Conservation (phyloP, 2,329 filamentous ascomycete species). For the Teratosphaeriaceae sp. region DNA sequence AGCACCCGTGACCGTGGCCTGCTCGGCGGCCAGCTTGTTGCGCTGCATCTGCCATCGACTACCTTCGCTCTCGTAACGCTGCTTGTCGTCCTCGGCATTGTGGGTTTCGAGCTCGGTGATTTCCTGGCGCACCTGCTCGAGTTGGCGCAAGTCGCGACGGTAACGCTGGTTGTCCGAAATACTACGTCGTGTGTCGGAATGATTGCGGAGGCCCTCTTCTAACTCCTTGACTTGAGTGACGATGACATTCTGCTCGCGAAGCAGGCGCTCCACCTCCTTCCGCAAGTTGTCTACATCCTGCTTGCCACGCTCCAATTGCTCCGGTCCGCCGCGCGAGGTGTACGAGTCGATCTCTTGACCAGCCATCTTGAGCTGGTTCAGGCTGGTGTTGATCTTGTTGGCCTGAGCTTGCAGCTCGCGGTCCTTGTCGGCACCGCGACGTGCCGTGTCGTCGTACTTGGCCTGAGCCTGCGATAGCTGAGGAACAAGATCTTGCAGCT, state of each 20-base stretch:
- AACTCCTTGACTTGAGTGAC: conserved; percentile 69
- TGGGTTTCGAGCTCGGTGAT: conserved; percentile 69
- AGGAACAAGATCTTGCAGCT: conserved; percentile 68
- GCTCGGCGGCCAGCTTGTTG: conserved; percentile 64
- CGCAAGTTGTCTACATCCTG: conserved; percentile 63
- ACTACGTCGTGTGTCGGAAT: conserved; percentile 75
- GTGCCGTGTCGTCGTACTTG: conserved; percentile 68
- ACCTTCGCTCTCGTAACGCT: conserved; percentile 65
- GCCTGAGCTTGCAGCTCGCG: conserved; percentile 64
- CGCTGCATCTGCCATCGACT: conserved; percentile 59
- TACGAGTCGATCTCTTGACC: conserved; percentile 77
- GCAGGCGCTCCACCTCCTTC: conserved; percentile 56
- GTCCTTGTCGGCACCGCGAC: conserved; percentile 65
- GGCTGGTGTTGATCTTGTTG: conserved; percentile 63
- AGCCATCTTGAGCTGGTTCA: conserved; percentile 69
- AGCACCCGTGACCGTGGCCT: conserved; percentile 65
- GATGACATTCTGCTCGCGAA: conserved; percentile 61
- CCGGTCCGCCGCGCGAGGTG: conserved; percentile 64
- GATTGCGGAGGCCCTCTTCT: conserved; percentile 68
- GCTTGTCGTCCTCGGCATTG: conserved; percentile 76
- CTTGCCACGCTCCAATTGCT: conserved; percentile 62
- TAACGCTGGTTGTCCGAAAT: conserved; percentile 86
- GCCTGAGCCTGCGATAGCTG: conserved; percentile 69
- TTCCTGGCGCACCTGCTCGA: conserved; percentile 61
- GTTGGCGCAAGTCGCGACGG: conserved; percentile 63